Evolutionary conservation across 176 grass and related monocot genomes (phyloP), one percentile per base, ranked within the genome.

Genomic region (Saccharum officinarum): DNA sequence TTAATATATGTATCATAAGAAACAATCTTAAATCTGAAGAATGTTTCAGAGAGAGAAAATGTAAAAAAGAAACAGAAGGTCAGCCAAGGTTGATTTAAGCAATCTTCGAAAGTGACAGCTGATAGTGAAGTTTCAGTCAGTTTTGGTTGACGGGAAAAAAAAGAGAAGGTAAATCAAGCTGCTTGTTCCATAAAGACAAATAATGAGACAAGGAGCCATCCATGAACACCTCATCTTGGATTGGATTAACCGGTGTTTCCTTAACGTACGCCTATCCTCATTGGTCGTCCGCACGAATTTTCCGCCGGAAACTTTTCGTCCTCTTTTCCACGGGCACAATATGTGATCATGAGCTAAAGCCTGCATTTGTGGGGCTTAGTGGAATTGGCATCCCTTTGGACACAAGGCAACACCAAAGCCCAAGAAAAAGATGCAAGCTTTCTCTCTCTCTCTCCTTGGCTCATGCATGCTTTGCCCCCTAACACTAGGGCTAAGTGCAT

Each of bases 341-440:
- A 62, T 69, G 89, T 69, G 84, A 90, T 87, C 38, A 80, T 75
- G 61, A 84, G 68, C n/a, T 84, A 90, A 90, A 90, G 89, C 84
- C 84, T 87, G 75, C 47, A 83, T 69, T 84, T 80, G 81, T 80
- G 89, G 80, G 49, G 45, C 23, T 90, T 83, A 87, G 84, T 90
- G 84, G 89, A 83, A 86, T 59, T 90, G 69, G 69, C 84, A 89
- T 90, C 75, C 80, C 89, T 90, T 90, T 87, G 80, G 80, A 87
- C 80, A 75, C 89, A 90, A 90, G 89, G 84, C 84, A 87, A 80
- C 75, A 52, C 80, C 80, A 47, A 26, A 87, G 40, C 59, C 84
- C 75, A 83, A 90, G 80, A 23, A 90, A 87, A 75, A 86, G 80
- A 60, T 30, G 55, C 16, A 57, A 28, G 22, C 75, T 50, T 78